Evolutionary conservation across 306 rosid genomes (phyloP), one percentile per base, ranked within the genome.

Genomic region (Calophaca sinica): DNA sequence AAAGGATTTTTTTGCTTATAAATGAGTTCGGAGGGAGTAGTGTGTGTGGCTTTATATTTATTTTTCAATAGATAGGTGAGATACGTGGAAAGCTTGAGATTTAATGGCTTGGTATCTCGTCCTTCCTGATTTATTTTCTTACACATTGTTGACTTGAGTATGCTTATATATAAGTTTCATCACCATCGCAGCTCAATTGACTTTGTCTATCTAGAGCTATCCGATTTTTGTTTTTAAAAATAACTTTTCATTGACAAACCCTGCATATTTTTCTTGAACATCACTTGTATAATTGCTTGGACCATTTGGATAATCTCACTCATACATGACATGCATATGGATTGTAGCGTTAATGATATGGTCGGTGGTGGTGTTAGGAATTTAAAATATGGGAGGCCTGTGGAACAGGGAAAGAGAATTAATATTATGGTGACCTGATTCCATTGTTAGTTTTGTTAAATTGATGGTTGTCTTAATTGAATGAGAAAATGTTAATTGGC

Each of bases 231-330:
- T 0, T 5, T 11, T n/a, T n/a, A n/a, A n/a, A 4, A 33, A 32
- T 15, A 29, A 46, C 11, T 29, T 32, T 33, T 35, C 44, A 38
- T 11, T 4, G 39, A 35, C 8, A 38, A 38, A 11, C 12, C 5
- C 73, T 55, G 55, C 31, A 11, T 12, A 20, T 26, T 53, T 39
- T n/a, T n/a, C 7, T n/a, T 71, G 2, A 7, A 71, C 9, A n/a
- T n/a, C 26, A 20, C 26, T 54, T 70, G 41, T 6, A 38, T 52
- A 54, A 70, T 8, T 70, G 11, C 32, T 15, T 36, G n/a, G 36
- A 35, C 63, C 39, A 36, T 70, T n/a, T 31, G 31, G 58, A 68
- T 49, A 67, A 13, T 69, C 50, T 69, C 15, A 7, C 13, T 6
- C 28, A 46, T 73, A 13, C 38, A 26, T 33, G 4, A 0, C 26